Conservation (phyloP, 768 basidiomycete genomes). For the Tylopilus plumbeoviolaceoides region DNA sequence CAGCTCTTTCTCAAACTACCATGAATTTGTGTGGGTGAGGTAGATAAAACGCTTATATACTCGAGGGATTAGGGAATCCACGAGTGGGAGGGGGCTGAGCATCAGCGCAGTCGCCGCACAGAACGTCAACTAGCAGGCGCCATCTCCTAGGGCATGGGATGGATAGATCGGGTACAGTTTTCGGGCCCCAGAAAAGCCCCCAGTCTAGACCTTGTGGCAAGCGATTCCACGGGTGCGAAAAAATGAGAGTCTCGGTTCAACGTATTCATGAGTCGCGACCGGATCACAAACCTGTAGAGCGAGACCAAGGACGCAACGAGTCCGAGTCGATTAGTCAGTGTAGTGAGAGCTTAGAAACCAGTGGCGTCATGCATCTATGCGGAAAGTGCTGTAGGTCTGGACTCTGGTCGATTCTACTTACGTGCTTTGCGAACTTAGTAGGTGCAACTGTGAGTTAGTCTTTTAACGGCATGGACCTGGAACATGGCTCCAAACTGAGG, state of each 20-base stretch:
- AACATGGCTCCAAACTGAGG: conserved; percentile 3
- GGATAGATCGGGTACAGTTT: not conserved
- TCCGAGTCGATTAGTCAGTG: not conserved
- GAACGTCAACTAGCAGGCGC: not conserved
- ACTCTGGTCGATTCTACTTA: not conserved
- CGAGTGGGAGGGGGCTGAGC: not conserved
- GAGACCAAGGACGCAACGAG: not conserved
- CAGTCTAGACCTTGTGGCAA: conserved; percentile 15
- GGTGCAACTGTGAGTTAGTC: not conserved
- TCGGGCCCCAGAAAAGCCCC: not conserved
- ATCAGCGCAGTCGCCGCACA: not conserved
- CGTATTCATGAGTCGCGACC: not conserved
- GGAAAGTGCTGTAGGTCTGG: conserved; percentile 5
- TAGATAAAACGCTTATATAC: not conserved
- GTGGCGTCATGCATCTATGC: not conserved
- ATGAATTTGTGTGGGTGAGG: conserved; percentile 9
- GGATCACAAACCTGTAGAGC: not conserved
- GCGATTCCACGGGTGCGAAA: not conserved
- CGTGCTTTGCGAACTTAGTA: conserved; percentile 1
- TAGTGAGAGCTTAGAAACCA: too few species aligned
- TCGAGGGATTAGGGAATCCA: too few species aligned
- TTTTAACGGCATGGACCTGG: conserved; percentile 2
- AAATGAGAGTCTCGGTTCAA: conserved; percentile 4
- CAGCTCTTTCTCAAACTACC: not conserved
- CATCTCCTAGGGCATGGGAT: not conserved